phyloP scores from a whole-genome alignment of 2,329 filamentous ascomycete genomes.

The Colletotrichum lentis region DNA sequence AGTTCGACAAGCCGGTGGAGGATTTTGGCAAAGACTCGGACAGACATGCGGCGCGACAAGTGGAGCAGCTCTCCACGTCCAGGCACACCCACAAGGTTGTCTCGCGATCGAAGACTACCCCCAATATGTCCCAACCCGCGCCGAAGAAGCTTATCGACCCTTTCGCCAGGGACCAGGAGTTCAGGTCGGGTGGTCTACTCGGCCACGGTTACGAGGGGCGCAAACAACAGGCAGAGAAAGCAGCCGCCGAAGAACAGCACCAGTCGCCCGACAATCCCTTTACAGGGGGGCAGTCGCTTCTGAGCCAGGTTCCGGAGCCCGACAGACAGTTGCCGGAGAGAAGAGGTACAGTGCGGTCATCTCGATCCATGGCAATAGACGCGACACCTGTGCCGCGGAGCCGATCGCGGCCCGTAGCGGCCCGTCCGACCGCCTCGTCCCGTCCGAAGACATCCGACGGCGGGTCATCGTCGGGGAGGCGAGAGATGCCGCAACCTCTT shows the following conservation, averaged over 20 bases:
- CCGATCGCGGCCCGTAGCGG: conserved; percentile 32
- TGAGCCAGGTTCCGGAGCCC: conserved; percentile 51
- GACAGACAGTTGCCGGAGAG: conserved; percentile 47
- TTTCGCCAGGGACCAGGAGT: conserved; percentile 51
- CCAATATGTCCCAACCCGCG: conserved; percentile 20
- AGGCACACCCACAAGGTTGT: conserved; percentile 22
- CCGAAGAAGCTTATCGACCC: conserved; percentile 29
- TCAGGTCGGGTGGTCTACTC: conserved; percentile 61
- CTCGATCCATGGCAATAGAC: conserved; percentile 34
- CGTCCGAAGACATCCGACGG: conserved; percentile 37
- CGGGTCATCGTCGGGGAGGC: conserved; percentile 41
- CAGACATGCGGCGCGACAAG: conserved; percentile 24
- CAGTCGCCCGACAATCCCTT: conserved; percentile 32
- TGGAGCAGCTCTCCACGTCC: conserved; percentile 17
- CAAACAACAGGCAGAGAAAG: conserved; percentile 49
- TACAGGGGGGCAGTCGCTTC: conserved; percentile 51
- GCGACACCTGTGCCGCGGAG: conserved; percentile 36
- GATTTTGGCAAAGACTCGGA: conserved; percentile 57
- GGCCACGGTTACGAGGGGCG: conserved; percentile 59
- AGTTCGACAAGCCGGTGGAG: conserved; percentile 63
- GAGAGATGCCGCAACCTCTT: conserved; percentile 64
- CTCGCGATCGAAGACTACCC: conserved; percentile 29
- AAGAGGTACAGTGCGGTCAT: conserved; percentile 48
- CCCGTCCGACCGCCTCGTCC: conserved; percentile 44
- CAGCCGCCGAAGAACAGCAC: conserved; percentile 38